These are phyloP conservation scores for Copromyces sp. DNA, from an alignment of 495 filamentous ascomycete genomes.

Conservation along the genomic window DNA sequence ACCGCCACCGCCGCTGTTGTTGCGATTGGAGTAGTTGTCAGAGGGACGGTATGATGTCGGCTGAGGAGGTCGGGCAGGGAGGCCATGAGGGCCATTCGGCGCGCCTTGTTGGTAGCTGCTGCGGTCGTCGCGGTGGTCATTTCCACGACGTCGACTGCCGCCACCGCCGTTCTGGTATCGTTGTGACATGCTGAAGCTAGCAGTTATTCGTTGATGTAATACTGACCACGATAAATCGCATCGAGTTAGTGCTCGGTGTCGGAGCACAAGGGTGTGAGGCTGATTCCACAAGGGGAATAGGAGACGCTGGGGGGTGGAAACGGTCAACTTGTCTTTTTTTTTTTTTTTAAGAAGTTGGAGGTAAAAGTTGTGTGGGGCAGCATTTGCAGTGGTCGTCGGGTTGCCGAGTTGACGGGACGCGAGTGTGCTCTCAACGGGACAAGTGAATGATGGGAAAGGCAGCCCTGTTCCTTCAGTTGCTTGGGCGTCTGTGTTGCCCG, in stretches of 20 bases:
- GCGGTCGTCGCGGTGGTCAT: slow-evolving; percentile 9
- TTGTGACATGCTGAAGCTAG: neutral
- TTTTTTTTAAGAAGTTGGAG: neutral
- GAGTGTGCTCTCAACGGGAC: neutral
- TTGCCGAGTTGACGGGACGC: neutral
- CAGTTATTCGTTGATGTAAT: neutral
- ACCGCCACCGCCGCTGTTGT: slow-evolving; percentile 3
- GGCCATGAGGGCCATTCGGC: slow-evolving; percentile 1
- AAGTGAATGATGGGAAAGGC: neutral
- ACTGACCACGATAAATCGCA: neutral
- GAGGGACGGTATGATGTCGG: neutral
- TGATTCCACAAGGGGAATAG: neutral
- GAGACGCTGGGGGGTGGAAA: neutral
- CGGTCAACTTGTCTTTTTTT: neutral
- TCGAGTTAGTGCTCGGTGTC: neutral
- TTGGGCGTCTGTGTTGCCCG: too few species aligned
- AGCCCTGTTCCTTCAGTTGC: too few species aligned
- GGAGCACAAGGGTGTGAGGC: neutral
- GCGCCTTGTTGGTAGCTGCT: neutral
- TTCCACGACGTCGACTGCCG: neutral
- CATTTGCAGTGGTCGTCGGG: neutral
- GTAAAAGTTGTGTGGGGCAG: neutral
- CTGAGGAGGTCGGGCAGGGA: slow-evolving; percentile 1
- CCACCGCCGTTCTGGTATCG: neutral
- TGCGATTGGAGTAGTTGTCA: neutral